Evolutionary conservation across 2,329 filamentous ascomycete species (phyloP).

Genomic region (Venturia effusa): DNA sequence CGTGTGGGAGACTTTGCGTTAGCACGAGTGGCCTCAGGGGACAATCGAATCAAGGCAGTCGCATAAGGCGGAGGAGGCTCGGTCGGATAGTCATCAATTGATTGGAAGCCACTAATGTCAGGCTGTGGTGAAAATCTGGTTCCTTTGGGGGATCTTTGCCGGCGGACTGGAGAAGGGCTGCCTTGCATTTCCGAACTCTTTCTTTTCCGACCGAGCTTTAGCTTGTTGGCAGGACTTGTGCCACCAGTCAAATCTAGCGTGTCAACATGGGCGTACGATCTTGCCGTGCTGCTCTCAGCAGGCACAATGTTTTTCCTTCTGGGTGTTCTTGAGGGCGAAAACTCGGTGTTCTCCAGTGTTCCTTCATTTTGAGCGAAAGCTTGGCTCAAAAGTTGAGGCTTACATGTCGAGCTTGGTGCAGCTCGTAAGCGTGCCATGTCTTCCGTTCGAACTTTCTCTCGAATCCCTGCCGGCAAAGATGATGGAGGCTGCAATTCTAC

Average conservation of each 20-base stretch:
- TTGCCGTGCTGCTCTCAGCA: background rate
- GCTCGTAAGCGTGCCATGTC: slow-evolving; percentile 35
- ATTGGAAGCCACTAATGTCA: background rate
- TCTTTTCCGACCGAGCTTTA: background rate
- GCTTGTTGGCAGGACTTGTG: background rate
- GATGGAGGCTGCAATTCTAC: background rate
- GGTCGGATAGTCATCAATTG: slow-evolving; percentile 10
- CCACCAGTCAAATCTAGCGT: slow-evolving; percentile 9
- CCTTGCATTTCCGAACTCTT: slow-evolving; percentile 11
- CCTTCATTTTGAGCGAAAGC: background rate
- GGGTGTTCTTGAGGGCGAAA: background rate
- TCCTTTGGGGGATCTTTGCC: slow-evolving; percentile 3
- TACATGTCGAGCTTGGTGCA: slow-evolving; percentile 31
- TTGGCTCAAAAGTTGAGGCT: slow-evolving; percentile 24
- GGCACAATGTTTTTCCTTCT: background rate
- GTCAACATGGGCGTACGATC: background rate
- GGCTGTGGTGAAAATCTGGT: background rate
- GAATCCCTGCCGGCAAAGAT: background rate
- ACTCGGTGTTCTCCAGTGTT: background rate
- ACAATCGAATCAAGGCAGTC: background rate
- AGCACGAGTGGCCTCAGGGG: background rate
- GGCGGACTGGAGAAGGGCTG: background rate
- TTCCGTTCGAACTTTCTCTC: background rate
- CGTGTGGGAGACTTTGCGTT: background rate
- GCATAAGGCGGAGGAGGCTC: slow-evolving; percentile 11